phyloP scores from a whole-genome alignment of 2,329 filamentous ascomycete species.

The Ciborinia camelliae region DNA sequence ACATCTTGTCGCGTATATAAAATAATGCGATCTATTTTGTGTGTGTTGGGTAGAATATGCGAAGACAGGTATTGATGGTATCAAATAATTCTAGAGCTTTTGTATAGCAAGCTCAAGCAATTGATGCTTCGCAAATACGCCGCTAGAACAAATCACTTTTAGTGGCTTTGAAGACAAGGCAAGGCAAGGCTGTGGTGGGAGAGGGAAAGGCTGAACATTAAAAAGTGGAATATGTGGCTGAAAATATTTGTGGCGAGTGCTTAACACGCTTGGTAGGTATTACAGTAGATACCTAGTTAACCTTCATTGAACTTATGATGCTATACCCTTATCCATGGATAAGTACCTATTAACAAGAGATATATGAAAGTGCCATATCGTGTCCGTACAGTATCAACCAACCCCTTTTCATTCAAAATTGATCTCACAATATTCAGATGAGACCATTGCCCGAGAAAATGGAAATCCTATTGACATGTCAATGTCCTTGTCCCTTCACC shows the following conservation, averaged over 20 bases:
- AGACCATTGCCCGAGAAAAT: too few species aligned
- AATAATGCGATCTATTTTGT: neutral
- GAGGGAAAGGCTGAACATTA: too few species aligned
- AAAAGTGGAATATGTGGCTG: neutral
- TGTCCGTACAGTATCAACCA: too few species aligned
- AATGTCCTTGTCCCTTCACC: too few species aligned
- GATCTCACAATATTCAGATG: too few species aligned
- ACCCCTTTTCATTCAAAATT: neutral
- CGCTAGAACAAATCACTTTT: neutral
- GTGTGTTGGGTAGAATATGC: neutral
- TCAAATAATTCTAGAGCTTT: constrained; percentile 1
- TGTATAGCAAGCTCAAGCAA: constrained; percentile 3
- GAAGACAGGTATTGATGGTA: neutral
- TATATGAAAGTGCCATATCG: too few species aligned
- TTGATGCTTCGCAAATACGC: neutral
- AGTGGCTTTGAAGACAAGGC: constrained; percentile 2
- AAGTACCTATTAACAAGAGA: too few species aligned
- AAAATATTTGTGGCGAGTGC: neutral
- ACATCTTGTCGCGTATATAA: constrained; percentile 23
- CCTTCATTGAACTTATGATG: too few species aligned
- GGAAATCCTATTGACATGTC: too few species aligned
- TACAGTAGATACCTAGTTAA: too few species aligned
- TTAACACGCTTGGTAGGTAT: too few species aligned
- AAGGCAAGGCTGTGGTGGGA: constrained; percentile 7
- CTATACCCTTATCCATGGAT: too few species aligned